A percentile compares a stretch with the other conserved stretches of the same genome.
Evolutionary conservation across 257 asterid species (phyloP).

Genomic region (Nicotiana tabacum): DNA sequence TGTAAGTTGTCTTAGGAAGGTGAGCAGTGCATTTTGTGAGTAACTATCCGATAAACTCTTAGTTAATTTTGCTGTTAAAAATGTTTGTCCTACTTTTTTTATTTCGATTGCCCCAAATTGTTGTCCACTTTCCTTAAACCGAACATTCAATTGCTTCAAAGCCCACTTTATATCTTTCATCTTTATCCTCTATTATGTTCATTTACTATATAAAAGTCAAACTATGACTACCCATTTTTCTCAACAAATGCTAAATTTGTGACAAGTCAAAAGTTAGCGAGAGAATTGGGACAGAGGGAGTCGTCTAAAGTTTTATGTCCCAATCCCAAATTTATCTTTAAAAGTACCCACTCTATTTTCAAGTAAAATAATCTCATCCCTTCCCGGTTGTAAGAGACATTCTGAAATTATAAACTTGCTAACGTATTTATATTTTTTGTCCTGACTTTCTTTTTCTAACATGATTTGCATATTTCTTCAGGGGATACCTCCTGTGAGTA

Average conservation of each 20-base stretch:
- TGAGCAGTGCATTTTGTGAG: background rate
- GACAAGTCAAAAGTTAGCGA: background rate
- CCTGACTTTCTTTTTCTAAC: background rate
- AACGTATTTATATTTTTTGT: background rate
- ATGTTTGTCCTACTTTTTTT: background rate
- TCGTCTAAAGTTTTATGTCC: background rate
- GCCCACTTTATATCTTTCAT: background rate
- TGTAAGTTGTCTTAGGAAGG: background rate
- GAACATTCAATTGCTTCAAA: background rate
- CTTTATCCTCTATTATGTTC: background rate
- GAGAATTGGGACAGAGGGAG: background rate
- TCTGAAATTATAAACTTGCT: background rate
- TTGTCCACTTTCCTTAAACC: background rate
- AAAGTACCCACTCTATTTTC: background rate
- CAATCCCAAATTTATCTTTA: background rate
- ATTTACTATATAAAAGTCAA: background rate
- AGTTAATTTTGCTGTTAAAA: background rate
- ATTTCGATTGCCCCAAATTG: background rate
- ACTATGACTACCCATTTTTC: background rate
- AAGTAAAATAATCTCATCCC: background rate
- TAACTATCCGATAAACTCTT: background rate
- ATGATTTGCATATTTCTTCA: conserved; percentile 22
- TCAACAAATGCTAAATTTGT: background rate
- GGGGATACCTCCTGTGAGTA: conserved; percentile 56
- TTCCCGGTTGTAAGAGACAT: background rate